Evolutionary conservation across 306 rosid species (phyloP).

Genomic region (Corylus avellana): DNA sequence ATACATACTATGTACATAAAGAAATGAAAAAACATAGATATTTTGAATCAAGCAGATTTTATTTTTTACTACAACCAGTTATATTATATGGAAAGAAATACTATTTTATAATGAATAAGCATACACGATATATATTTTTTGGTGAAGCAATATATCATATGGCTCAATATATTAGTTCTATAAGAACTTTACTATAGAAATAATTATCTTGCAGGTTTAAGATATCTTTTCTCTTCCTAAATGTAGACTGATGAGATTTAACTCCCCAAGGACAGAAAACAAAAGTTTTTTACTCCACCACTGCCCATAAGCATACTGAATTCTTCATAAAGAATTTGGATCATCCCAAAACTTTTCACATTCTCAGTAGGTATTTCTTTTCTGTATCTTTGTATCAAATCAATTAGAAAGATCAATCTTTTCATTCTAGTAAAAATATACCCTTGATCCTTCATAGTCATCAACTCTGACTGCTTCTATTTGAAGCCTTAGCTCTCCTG

Average conservation of each 20-base stretch:
- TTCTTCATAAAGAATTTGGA: not conserved
- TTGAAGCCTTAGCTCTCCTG: constrained; percentile 88
- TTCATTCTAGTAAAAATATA: constrained; percentile 36
- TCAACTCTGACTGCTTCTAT: constrained; percentile 72
- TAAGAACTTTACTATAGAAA: not conserved
- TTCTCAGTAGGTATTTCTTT: not conserved
- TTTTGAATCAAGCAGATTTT: not conserved
- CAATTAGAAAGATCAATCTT: constrained; percentile 17
- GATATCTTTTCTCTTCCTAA: too few relatives aligned
- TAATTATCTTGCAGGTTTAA: not conserved
- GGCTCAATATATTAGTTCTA: not conserved
- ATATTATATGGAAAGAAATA: too few relatives aligned
- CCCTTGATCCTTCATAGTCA: constrained; percentile 77
- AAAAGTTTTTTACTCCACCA: not conserved
- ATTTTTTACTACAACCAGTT: too few relatives aligned
- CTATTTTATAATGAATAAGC: too few relatives aligned
- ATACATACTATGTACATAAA: not conserved
- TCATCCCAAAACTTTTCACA: constrained; percentile 8
- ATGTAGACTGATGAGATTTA: too few relatives aligned
- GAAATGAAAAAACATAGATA: not conserved
- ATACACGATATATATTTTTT: too few relatives aligned
- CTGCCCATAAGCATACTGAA: not conserved
- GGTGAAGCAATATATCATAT: not conserved
- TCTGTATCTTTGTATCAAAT: constrained; percentile 7
- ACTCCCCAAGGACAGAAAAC: not conserved